Percentiles rank a stretch among this genome's conserved stretches.
Evolutionary conservation across 1,139 yeast species (phyloP).

Genomic region (Sugiyamaella japonica): DNA sequence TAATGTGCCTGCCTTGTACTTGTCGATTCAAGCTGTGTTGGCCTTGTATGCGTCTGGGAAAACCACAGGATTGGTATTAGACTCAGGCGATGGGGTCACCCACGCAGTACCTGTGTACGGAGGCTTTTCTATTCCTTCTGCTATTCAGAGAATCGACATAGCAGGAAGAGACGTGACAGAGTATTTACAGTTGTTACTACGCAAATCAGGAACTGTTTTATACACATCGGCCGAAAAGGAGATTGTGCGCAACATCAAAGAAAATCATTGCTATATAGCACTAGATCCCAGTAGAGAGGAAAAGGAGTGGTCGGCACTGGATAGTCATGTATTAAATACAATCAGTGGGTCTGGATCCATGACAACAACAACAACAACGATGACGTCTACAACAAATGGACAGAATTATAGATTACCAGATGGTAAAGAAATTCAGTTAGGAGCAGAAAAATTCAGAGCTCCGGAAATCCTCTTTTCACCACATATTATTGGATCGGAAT

Average conservation of each 20-base stretch:
- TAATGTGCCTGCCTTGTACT: constrained; percentile 82
- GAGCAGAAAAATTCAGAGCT: constrained; percentile 67
- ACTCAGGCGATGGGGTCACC: constrained; percentile 89
- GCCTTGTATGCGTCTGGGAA: constrained; percentile 86
- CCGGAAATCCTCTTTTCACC: constrained; percentile 83
- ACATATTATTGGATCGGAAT: constrained; percentile 73
- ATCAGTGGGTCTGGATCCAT: constrained; percentile 16
- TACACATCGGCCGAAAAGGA: constrained; percentile 78
- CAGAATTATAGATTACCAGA: constrained; percentile 71
- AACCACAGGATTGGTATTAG: constrained; percentile 87
- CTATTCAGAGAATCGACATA: constrained; percentile 72
- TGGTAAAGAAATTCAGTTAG: constrained; percentile 61
- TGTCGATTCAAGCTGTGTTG: constrained; percentile 80
- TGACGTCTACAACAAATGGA: neutral
- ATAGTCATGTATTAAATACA: constrained; percentile 20
- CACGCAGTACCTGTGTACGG: constrained; percentile 88
- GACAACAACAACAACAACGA: too few relatives aligned
- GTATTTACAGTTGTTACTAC: constrained; percentile 63
- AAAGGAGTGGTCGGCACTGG: constrained; percentile 46
- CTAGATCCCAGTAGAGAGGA: constrained; percentile 71
- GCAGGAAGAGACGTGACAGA: constrained; percentile 90
- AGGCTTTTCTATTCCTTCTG: constrained; percentile 76
- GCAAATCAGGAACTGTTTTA: constrained; percentile 65
- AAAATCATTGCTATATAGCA: constrained; percentile 68
- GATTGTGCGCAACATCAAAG: constrained; percentile 75